Evolutionary conservation across 352 stramenopile genomes (phyloP), one percentile per base, ranked within the genome.

Genomic region (Phytopythium helicoides): DNA sequence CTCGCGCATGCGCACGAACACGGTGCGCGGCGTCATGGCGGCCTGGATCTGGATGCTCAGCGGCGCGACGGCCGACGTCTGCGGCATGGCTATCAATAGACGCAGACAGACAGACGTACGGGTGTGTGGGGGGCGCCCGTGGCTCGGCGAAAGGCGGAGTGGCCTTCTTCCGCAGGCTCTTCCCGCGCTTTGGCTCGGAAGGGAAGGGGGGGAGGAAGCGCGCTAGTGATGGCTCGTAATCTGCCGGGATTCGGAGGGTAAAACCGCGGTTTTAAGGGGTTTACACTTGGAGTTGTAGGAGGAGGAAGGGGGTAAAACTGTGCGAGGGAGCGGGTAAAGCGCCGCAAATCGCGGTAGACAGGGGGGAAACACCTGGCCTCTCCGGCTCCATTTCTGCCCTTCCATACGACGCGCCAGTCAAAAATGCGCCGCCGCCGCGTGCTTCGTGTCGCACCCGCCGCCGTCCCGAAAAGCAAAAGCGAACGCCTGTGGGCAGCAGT

Each of bases 1-100:
- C 49, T 89, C 75, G 56, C 83, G 82, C 80, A 91, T 91, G 56
- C 80, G 77, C 41, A 91, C 68, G 52, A 73, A 86, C 22, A 91
- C 62, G 21, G 76, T 89, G 54, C 46, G 39, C 36, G 54, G 31
- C n/a, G 56, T 40, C 33, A 58, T 38, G 33, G 62, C 56, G 9
- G 68, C 55, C 41, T 73, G 68, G 54, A 87, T 62, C 31, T 86
- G 76, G 40, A 86, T 62, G 33, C 61, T 62, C 48, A 81, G 66
- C 54, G 71, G 54, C 62, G 58, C 38, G 19, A 63, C 44, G 47
- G 62, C 35, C 41, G 58, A 36, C 56, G 54, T 64, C 67, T 84
- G 66, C 35, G 65, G 72, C 78, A 86, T 85, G 37, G n/a, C 14
- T 36, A 51, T 38, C 35, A 46, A 28, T 18, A 37, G 40, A 16